Evolutionary conservation across 2,329 filamentous ascomycete species (phyloP).

Genomic region (Fusarium pininemorale): DNA sequence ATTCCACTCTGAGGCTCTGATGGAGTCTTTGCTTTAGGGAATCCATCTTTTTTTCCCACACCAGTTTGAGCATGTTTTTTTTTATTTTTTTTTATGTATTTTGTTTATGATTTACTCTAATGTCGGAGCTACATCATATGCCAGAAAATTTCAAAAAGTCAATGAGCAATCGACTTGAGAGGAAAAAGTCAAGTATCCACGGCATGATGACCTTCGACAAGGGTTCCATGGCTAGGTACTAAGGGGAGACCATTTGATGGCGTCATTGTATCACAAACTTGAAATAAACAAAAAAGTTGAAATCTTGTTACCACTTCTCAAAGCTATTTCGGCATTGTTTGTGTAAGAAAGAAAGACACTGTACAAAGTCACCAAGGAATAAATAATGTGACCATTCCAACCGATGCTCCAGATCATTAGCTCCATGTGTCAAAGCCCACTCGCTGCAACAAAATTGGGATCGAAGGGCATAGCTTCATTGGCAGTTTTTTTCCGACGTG

Average conservation of each 20-base stretch:
- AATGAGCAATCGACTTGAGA: neutral
- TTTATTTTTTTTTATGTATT: neutral
- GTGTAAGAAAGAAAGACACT: neutral
- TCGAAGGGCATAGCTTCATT: slow-evolving; percentile 27
- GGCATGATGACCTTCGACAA: neutral
- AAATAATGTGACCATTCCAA: neutral
- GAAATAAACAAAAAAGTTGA: neutral
- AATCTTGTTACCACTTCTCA: neutral
- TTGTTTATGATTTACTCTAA: neutral
- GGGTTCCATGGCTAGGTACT: neutral
- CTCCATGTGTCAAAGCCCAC: slow-evolving; percentile 17
- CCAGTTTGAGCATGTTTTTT: neutral
- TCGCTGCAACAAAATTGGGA: slow-evolving; percentile 19
- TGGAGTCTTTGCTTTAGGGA: slow-evolving; percentile 16
- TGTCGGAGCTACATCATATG: slow-evolving; percentile 18
- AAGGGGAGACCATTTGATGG: slow-evolving; percentile 28
- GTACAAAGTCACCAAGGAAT: neutral
- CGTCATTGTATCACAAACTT: slow-evolving; percentile 25
- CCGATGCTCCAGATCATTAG: slow-evolving; percentile 3
- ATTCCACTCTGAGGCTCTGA: slow-evolving; percentile 21
- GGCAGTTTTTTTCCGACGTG: slow-evolving; percentile 35
- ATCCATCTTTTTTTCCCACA: slow-evolving; percentile 16
- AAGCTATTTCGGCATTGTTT: neutral
- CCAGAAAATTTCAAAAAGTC: neutral
- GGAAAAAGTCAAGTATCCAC: neutral